Base-by-base conservation (phyloP, 257 asterid species). In the Solanum ahanhuiri region DNA sequence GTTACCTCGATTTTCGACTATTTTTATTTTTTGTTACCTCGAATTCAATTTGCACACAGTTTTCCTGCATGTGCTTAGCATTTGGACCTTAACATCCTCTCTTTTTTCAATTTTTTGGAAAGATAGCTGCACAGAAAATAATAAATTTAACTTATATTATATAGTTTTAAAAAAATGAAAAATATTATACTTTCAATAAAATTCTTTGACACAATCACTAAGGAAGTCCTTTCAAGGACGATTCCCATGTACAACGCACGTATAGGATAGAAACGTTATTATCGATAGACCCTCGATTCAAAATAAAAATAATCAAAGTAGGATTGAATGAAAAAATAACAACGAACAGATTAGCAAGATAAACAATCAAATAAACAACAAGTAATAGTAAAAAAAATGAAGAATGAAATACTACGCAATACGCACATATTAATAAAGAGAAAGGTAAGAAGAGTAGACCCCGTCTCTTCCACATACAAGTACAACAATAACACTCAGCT, bases 281-380 rank as follows among this genome's bases (percentile, higher is more conserved):
- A 54, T 54, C 0, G 10, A 18, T 54, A 54, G 3, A 17, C 4
- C 0, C 0, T 54, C 3, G n/a, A 54, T 6, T 54, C 0, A 54
- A 54, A 51, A 17, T 0, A 51, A 51, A 51, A 0, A 0, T 1
- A 51, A 6, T 17, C 0, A 17, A 51, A 51, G 0, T 51, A 15
- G 9, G 0, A 2, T 51, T 15, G 20, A 51, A 51, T 51, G 17
- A 2, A 0, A 17, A 51, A 51, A 51, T 17, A 51, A 51, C 0
- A 54, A 17, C 4, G 2, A 54, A 54, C 22, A 54, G 0, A 2
- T 54, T 1, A 17, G n/a, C n/a, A 54, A 17, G 9, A 54, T 54
- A 0, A 54, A 54, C n/a, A 54, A 17, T 54, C 4, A 17, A 54
- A 54, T 54, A 51, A 45, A 12, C 22, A 51, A 51, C 0, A 51